A percentile compares a stretch with the other conserved stretches of the same genome.
These are phyloP conservation scores for Haplosporangium sp. DNA, from an alignment of 371 early-diverging fungal genomes.

Conservation along the genomic window DNA sequence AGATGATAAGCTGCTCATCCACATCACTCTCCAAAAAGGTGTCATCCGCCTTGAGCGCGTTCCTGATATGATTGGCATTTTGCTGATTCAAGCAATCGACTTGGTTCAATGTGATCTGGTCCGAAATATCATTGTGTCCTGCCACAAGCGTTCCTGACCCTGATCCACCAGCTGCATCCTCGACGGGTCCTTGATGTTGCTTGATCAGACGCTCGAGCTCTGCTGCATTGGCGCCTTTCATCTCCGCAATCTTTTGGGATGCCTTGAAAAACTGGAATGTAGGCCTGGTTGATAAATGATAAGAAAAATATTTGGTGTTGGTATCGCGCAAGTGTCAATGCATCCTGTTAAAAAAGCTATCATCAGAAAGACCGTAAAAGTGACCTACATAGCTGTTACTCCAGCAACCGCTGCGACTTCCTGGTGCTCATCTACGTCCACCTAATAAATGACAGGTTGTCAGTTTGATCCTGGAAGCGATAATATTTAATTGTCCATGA, in stretches of 20 bases:
- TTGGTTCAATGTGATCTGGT: conserved; percentile 77
- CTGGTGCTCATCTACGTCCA: conserved; percentile 67
- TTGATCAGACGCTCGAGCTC: conserved; percentile 64
- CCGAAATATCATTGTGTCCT: conserved; percentile 65
- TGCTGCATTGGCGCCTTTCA: conserved; percentile 76
- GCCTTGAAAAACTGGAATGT: conserved; percentile 75
- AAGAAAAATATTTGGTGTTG: neutral
- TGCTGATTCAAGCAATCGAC: conserved; percentile 91
- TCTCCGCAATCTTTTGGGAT: conserved; percentile 69
- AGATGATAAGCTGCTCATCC: conserved; percentile 93
- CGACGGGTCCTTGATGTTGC: conserved; percentile 66
- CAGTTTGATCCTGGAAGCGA: neutral
- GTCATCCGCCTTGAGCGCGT: conserved; percentile 79
- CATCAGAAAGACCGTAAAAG: conserved; percentile 1
- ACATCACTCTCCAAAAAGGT: conserved; percentile 86
- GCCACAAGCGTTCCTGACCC: conserved; percentile 18
- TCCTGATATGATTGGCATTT: conserved; percentile 76
- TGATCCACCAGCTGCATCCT: conserved; percentile 47
- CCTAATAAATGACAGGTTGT: conserved; percentile 37
- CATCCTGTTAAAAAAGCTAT: neutral
- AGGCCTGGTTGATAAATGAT: conserved; percentile 55
- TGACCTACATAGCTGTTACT: conserved; percentile 58
- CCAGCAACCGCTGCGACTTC: conserved; percentile 54
- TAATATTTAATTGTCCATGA: neutral
- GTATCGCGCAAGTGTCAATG: neutral